Evolutionary conservation across 2,329 filamentous ascomycete species (phyloP), one percentile per base, ranked within the genome.

Genomic region (Epichloe brachyelytri): DNA sequence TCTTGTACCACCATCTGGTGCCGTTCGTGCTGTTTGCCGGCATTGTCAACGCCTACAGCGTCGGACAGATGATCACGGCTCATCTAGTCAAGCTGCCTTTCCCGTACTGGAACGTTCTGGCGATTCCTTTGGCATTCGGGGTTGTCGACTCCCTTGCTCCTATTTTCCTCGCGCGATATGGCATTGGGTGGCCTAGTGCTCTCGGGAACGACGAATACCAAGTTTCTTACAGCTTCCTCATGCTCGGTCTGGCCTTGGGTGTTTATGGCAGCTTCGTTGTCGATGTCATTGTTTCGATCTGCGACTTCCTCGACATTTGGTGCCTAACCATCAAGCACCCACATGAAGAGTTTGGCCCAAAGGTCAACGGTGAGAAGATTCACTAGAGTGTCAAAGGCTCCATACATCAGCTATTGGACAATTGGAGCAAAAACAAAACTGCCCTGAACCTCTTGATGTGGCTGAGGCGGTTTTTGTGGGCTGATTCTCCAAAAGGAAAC

Each of bases 211-310:
- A 76, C 48, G 80, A 85, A n/a, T 94, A 95, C 66, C 89, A 96
- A 71, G 85, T 95, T 46, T 86, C 88, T 2, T 95, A 90, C 67
- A 79, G 95, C 65, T 97, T 95, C 68, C 78, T 83, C 63, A 91
- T 90, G 71, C 71, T 97, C 22, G 93, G 93, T 22, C 71, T 88
- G 53, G 86, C 85, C 0, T 66, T 95, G 46, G 93, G 93, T 36
- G 82, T 97, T n/a, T 96, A 98, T 70, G 90, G 88, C 54, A 95
- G 89, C 67, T 98, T 98, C 66, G 88, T 97, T 51, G 86, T 95
- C 34, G 93, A 97, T 65, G 90, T 97, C 51, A 96, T 98, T 58
- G 88, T 93, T 53, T 94, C 88, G 33, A 97, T 98, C 60, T 98
- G 93, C 70, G 93, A 98, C 66, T 95, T 95, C 66, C 76, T 97